Percentiles rank a stretch among this genome's conserved stretches.
Conservation (phyloP, 2,329 filamentous ascomycete species). For the Aspergillus ruber region DNA sequence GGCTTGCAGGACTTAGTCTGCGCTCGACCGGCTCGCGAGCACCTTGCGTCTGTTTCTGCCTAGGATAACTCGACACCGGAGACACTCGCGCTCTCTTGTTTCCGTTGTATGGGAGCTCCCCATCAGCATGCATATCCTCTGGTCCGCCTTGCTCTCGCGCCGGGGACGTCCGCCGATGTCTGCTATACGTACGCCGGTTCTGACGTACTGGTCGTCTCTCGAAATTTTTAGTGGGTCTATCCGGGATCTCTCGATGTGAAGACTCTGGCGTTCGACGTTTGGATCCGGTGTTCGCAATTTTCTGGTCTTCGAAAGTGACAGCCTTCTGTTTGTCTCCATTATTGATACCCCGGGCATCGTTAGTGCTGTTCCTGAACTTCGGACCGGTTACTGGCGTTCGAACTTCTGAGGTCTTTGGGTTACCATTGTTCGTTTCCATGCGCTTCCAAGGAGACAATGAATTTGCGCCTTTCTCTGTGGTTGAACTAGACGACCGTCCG, state of each 20-base stretch:
- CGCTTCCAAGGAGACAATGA: not conserved
- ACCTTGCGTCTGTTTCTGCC: conserved; percentile 10
- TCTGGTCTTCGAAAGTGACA: conserved; percentile 17
- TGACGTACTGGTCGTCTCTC: conserved; percentile 3
- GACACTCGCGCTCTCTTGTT: conserved; percentile 11
- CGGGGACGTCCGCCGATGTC: conserved; percentile 4
- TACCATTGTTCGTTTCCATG: not conserved
- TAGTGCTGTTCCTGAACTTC: not conserved
- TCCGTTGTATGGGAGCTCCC: not conserved
- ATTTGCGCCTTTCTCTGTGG: not conserved
- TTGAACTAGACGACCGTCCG: not conserved
- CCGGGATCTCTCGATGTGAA: not conserved
- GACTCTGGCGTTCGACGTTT: conserved; percentile 4
- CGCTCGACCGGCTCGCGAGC: conserved; percentile 18
- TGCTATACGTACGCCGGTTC: conserved; percentile 16
- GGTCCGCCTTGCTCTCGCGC: not conserved
- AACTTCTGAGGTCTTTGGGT: not conserved
- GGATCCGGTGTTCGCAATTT: not conserved
- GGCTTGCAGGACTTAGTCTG: conserved; percentile 21
- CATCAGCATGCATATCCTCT: not conserved
- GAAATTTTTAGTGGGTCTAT: not conserved
- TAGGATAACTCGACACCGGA: conserved; percentile 1
- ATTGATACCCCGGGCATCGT: not conserved
- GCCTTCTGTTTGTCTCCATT: conserved; percentile 14
- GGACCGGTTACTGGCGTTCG: not conserved